Evolutionary conservation across 2,329 filamentous ascomycete genomes (phyloP), one percentile per base, ranked within the genome.

Genomic region (Beauveria caledonica): DNA sequence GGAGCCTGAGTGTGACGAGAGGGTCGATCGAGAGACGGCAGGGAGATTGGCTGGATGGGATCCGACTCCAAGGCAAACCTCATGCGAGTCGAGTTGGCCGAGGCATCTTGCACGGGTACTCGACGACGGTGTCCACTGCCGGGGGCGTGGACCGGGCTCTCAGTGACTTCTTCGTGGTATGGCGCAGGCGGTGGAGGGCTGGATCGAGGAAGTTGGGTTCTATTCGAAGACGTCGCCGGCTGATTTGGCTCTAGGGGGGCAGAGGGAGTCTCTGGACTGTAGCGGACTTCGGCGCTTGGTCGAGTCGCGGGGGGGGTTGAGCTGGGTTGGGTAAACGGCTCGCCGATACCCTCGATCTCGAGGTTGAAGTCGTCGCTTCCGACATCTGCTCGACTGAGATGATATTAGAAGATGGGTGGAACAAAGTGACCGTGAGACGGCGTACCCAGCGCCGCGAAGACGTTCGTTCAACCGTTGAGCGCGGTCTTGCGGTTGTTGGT

Each of bases 391-490:
- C 79, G 78, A 65, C 80, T 83, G 5, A 0, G 48, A 27, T 54
- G 69, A 50, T 65, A 65, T 54, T 63, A 62, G 56, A 23, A 13
- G 6, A 8, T 19, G 11, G 15, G 25, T 23, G 15, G 13, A 11
- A 19, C 11, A 42, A 6, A 25, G 23, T 8, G 29, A 3, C 13
- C 3, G 9, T 53, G 42, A 53, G n/a, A n/a, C 42, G 19, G 70
- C 80, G 65, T 77, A 86, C 84, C 83, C 82, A 46, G 84, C 84
- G 63, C 85, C 85, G 63, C 85, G 83, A 69, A 87, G 80, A 68
- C 85, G 84, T 73, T 85, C 79, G 64, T 84, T 82, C 74, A 86
- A 79, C 68, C 83, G 82, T 15, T 27, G 9, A 19, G 57, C 57
- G 56, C 56, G 56, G 36, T 36, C 33, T 36, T 36, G 33, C 33